Evolutionary conservation across 768 basidiomycete genomes (phyloP), one percentile per base, ranked within the genome.

Genomic region (Tulasnella sp.): DNA sequence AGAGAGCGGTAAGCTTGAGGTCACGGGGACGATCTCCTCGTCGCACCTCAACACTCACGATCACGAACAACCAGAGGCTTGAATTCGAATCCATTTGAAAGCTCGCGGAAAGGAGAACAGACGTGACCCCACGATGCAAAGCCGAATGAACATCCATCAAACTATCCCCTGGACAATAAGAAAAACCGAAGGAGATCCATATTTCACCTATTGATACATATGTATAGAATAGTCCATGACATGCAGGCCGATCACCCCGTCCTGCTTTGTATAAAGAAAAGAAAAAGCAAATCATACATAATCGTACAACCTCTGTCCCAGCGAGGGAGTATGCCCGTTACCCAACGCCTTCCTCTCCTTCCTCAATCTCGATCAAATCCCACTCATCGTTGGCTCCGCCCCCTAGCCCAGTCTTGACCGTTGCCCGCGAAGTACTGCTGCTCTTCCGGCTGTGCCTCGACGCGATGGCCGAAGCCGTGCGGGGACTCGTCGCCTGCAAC

Each of bases 401-500:
- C 40, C 44, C 44, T 62, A 29, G 22, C n/a, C 35, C 71, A 52
- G 32, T 64, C 44, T 72, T 72, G 37, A 59, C 52, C 26, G 52
- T 59, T 29, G 22, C 32, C 26, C 52, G 26, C 26, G 71, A 72
- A 14, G 67, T 42, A 2, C 35, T n/a, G 36, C 62, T 37, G 22
- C 42, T 39, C 37, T 39, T 29, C 16, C 34, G 22, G 7, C 71
- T 8, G 26, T 41, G 40, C 35, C 35, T 22, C 5, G 41, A 22
- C 29, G 37, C 40, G n/a, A 44, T 29, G n/a, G 59, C 35, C 19
- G 26, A 35, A 44, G 26, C 81, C 1, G 84, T 77, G 7, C 89
- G 89, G 63, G 88, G 85, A 19, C 87, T 88, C 16, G 88, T 91
- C 14, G 89, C 90, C 77, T 92, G 91, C 66, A 93, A 78, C 4